phyloP scores from a whole-genome alignment of 2,329 filamentous ascomycete genomes.

The Diaporthe australafricana region DNA sequence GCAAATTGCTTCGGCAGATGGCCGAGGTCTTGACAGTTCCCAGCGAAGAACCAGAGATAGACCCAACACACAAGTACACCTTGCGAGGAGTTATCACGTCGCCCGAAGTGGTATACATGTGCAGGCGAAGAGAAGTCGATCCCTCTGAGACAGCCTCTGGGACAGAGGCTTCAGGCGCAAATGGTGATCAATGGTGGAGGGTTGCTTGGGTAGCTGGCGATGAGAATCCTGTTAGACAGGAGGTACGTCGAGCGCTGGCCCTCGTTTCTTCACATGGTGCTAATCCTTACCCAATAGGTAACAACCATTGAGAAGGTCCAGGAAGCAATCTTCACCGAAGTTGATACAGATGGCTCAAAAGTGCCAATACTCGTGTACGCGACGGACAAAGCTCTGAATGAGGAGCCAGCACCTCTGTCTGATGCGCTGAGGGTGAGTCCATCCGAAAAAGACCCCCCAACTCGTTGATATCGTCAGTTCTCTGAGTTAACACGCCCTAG shows the following conservation, averaged over 20 bases:
- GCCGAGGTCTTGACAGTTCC: constrained; percentile 28
- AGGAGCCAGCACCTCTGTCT: constrained; percentile 40
- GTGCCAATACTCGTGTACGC: constrained; percentile 48
- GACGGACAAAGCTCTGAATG: constrained; percentile 44
- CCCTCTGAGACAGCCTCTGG: constrained; percentile 40
- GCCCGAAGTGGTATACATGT: constrained; percentile 44
- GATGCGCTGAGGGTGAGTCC: constrained; percentile 41
- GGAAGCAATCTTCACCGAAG: constrained; percentile 39
- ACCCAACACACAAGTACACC: constrained; percentile 44
- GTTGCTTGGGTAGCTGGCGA: constrained; percentile 39
- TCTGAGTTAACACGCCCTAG: constrained; percentile 24
- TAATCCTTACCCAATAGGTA: constrained; percentile 31
- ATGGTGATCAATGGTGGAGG: constrained; percentile 46
- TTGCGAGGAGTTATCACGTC: constrained; percentile 47
- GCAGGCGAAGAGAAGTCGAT: constrained; percentile 40
- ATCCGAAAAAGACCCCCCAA: neutral
- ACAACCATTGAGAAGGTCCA: constrained; percentile 40
- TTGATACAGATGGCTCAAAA: constrained; percentile 31
- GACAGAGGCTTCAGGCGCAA: constrained; percentile 33
- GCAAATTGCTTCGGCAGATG: constrained; percentile 30
- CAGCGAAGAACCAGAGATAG: constrained; percentile 39
- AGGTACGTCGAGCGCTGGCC: constrained; percentile 32
- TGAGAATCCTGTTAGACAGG: constrained; percentile 38
- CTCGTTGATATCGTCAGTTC: neutral
- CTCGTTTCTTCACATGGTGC: neutral